Percentiles rank a stretch among this genome's conserved stretches.
phyloP scores from a whole-genome alignment of 805 yeast species.

The Ogataea ramenticola region DNA sequence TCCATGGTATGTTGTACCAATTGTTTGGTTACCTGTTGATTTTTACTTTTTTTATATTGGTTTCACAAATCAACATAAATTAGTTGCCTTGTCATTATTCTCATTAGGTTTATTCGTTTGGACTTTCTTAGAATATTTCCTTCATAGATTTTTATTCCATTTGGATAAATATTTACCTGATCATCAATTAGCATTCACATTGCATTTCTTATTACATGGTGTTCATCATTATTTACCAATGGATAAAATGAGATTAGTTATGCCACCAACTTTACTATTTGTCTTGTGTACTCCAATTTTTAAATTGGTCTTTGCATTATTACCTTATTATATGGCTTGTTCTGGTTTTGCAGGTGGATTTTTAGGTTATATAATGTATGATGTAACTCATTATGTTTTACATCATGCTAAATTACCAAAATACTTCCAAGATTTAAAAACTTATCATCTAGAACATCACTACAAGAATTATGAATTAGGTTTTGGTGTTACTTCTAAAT shows the following conservation, averaged over 20 bases:
- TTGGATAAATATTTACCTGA: slow-evolving; percentile 83
- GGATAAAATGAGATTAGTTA: slow-evolving; percentile 88
- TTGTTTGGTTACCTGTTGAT: slow-evolving; percentile 81
- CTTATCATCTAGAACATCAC: slow-evolving; percentile 93
- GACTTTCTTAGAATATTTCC: slow-evolving; percentile 82
- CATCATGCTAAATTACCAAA: slow-evolving; percentile 84
- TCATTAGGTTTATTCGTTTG: slow-evolving; percentile 80
- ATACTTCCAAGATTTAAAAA: slow-evolving; percentile 71
- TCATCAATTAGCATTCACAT: slow-evolving; percentile 60
- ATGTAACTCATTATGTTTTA: slow-evolving; percentile 86
- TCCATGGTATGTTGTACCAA: slow-evolving; percentile 91
- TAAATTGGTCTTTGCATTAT: slow-evolving; percentile 61
- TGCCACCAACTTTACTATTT: slow-evolving; percentile 88
- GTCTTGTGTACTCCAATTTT: slow-evolving; percentile 75
- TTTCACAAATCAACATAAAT: slow-evolving; percentile 36
- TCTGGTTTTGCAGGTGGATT: slow-evolving; percentile 95
- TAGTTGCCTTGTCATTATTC: slow-evolving; percentile 53
- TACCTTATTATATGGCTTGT: slow-evolving; percentile 82
- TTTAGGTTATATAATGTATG: slow-evolving; percentile 88
- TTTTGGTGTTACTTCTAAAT: slow-evolving; percentile 89
- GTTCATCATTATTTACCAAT: slow-evolving; percentile 96
- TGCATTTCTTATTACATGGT: slow-evolving; percentile 92
- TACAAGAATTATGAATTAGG: slow-evolving; percentile 96
- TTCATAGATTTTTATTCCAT: slow-evolving; percentile 93
- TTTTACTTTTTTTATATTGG: slow-evolving; percentile 56